Base-by-base conservation (phyloP, 371 early-diverging fungal species). In the Funneliformis caledonium region DNA sequence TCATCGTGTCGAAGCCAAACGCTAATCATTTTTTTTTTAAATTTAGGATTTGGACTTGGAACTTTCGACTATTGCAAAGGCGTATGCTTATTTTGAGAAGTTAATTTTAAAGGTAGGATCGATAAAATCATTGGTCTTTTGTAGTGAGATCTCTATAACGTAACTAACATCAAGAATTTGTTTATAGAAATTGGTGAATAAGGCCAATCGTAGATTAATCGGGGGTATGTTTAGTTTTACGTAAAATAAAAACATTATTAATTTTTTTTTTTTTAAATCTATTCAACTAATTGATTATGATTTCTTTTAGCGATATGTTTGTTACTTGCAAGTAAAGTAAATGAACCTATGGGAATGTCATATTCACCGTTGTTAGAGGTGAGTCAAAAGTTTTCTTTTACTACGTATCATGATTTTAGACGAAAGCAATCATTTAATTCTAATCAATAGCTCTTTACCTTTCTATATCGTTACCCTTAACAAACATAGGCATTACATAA, bases 11-110 rank as follows among this genome's bases (percentile, higher is more conserved):
- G 26, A 26, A 62, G 3, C 64, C 26, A 11, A 12, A 65, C 12
- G 45, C 19, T 48, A 16, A 76, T 75, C 1, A 56, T 59, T 33
- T 69, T 73, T 70, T n/a, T 45, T 16, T 52, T 31, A 22, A 65
- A 56, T 12, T 62, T 81, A 85, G 76, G 93, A 96, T 84, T 84
- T 97, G 65, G 98, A 95, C 84, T 83, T 96, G 68, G 97, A 98
- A 85, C 85, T 97, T 19, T 96, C 97, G 2, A 96, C 94, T 73
- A 92, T 97, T 9, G 98, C 98, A 0, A 89, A 91, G 74, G 92
- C 96, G 0, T 95, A 92, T 88, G 97, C 93, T 2, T 98, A 94
- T 83, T 94, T 97, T 86, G 98, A 98, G 84, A 98, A 97, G 83
- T 91, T 98, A 4, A 88, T 96, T 19, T 82, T 95, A 47, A 92